These are phyloP conservation scores for Cladophialophora yegresii DNA, from an alignment of 2,329 filamentous ascomycete species.

Conservation along the genomic window DNA sequence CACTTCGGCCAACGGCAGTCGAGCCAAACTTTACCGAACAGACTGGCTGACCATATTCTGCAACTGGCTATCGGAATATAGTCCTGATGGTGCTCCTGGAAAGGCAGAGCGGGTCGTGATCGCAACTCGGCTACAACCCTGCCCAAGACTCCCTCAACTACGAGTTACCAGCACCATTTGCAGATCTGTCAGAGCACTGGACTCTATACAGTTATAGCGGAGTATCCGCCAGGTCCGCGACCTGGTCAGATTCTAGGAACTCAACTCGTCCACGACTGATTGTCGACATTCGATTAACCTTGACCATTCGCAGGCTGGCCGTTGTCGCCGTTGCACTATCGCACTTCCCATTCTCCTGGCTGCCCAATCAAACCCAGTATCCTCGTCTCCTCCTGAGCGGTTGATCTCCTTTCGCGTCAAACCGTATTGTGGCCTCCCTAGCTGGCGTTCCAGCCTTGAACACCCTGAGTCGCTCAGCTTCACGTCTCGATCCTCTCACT, in stretches of 20 bases:
- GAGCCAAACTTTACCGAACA: slow-evolving; percentile 10
- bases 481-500: slow-evolving; percentile 14
- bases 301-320: slow-evolving; percentile 25
- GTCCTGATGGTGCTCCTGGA: slow-evolving; percentile 8
- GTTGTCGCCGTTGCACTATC: slow-evolving; percentile 33
- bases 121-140: slow-evolving; percentile 18
- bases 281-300: slow-evolving; percentile 19
- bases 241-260: slow-evolving; percentile 16
- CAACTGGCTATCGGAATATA: slow-evolving; percentile 23
- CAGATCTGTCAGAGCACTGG: slow-evolving; percentile 17
- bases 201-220: slow-evolving; percentile 26
- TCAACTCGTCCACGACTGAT: slow-evolving; percentile 18
- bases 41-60: slow-evolving; percentile 16
- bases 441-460: slow-evolving; percentile 10
- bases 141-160: slow-evolving; percentile 17
- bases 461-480: slow-evolving; percentile 22
- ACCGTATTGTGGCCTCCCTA: slow-evolving; percentile 19
- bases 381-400: slow-evolving; percentile 14
- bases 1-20: slow-evolving; percentile 20
- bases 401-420: slow-evolving; percentile 26
- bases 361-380: slow-evolving; percentile 28
- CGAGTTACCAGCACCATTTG: slow-evolving; percentile 17
- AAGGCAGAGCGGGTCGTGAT: slow-evolving; percentile 17
- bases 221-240: slow-evolving; percentile 12
- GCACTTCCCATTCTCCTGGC: slow-evolving; percentile 11